These are phyloP conservation scores for Telopea speciosissima DNA, from an alignment of 177 flowering plant genomes.

Conservation along the genomic window DNA sequence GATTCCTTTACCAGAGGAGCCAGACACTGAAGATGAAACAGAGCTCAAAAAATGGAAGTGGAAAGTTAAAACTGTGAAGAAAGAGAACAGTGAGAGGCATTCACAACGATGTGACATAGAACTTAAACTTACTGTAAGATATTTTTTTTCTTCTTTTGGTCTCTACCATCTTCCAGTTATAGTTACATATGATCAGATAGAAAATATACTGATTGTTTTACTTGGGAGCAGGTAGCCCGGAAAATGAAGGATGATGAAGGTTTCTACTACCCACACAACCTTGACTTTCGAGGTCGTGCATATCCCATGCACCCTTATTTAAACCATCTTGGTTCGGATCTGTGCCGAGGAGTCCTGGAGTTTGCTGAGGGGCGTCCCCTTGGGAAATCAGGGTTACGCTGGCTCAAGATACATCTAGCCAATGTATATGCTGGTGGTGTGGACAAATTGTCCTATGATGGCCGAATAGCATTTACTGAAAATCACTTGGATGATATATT, in stretches of 20 bases:
- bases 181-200: not conserved
- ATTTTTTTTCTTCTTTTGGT: not conserved
- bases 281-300: conserved; percentile 98
- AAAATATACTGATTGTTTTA: conserved; percentile 8
- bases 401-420: conserved; percentile 97
- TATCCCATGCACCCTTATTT: conserved; percentile 98
- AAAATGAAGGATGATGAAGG: conserved; percentile 93
- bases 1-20: conserved; percentile 80
- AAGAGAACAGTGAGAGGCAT: conserved; percentile 79
- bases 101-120: conserved; percentile 86
- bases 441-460: conserved; percentile 78
- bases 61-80: conserved; percentile 59
- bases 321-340: conserved; percentile 95
- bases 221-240: conserved; percentile 70
- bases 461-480: conserved; percentile 75
- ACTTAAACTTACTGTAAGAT: conserved; percentile 87
- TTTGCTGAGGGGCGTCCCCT: conserved; percentile 97
- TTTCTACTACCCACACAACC: conserved; percentile 91
- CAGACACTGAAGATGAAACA: conserved; percentile 75
- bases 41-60: conserved; percentile 76
- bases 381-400: conserved; percentile 77
- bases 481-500: conserved; percentile 77
- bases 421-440: conserved; percentile 92
- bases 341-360: conserved; percentile 88
- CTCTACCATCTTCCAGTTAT: not conserved